Conservation (phyloP, 2,329 filamentous ascomycete genomes). For the Curvularia spicifera region DNA sequence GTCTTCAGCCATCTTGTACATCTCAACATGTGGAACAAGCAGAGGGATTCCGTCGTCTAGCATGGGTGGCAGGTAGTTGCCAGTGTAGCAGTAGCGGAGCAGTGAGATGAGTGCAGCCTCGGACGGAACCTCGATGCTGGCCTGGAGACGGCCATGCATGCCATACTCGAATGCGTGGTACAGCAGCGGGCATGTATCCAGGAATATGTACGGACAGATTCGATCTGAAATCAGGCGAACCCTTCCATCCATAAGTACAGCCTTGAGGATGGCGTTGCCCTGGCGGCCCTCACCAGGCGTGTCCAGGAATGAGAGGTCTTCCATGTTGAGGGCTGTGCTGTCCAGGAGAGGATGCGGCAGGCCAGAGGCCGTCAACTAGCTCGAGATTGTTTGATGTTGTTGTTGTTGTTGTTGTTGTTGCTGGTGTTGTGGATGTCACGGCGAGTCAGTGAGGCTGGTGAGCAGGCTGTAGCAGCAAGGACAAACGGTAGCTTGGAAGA, state of each 20-base stretch:
- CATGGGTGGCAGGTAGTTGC: conserved; percentile 43
- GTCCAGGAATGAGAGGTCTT: conserved; percentile 32
- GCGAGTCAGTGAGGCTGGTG: conserved; percentile 5
- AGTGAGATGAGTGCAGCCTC: conserved; percentile 45
- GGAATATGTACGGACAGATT: conserved; percentile 43
- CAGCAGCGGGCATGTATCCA: conserved; percentile 49
- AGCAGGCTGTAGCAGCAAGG: conserved; percentile 16
- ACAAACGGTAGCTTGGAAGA: not conserved
- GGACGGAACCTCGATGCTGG: conserved; percentile 50
- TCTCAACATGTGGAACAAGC: conserved; percentile 51
- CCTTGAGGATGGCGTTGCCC: conserved; percentile 40
- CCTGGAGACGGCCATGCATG: conserved; percentile 35
- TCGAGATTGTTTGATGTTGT: not conserved
- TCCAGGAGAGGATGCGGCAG: conserved; percentile 2
- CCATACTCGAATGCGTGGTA: conserved; percentile 51
- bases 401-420: not conserved
- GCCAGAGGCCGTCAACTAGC: not conserved
- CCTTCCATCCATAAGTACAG: conserved; percentile 40
- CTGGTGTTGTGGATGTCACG: not conserved
- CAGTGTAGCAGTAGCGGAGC: conserved; percentile 52
- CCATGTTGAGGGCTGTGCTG: conserved; percentile 1
- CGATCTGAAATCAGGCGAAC: conserved; percentile 42
- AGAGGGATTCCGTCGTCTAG: conserved; percentile 34
- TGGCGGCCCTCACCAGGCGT: conserved; percentile 13
- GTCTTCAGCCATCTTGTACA: conserved; percentile 51